Evolutionary conservation across 164 flowering plant species (phyloP), one percentile per base, ranked within the genome.

Genomic region (Sextonia rubra): DNA sequence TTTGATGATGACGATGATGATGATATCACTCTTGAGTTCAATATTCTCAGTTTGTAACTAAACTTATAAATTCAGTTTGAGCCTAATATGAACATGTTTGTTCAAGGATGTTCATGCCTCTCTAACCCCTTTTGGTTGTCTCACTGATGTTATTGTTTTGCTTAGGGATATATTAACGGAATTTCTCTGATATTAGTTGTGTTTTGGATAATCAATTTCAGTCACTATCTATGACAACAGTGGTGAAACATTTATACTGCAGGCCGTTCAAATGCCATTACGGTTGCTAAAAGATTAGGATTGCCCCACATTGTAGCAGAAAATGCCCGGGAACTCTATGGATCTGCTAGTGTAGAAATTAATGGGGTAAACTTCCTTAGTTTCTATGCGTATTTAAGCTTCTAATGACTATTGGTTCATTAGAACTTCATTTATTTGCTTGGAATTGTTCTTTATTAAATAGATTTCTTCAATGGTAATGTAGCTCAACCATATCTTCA

Each of bases 181-280:
- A 64, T 27, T 27, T 6, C 32, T 26, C 12, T 26, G 27, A 64
- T 64, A 29, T n/a, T 18, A 25, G 18, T 61, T 29, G 44, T 64
- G n/a, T 26, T 29, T 17, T 64, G 29, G 11, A 25, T 17, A 61
- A 20, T 52, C 26, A 15, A 64, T 47, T 63, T 20, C 64, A 64
- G 58, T 60, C 37, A 6, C 17, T 52, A 4, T 69, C 47, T 27
- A 52, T 60, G 70, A 69, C 60, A 68, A 15, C 66, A 44, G 6
- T 66, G 68, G 72, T 70, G 44, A n/a, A 20, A 44, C 14, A 60
- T 58, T 71, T 73, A 60, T 60, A 30, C 47, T 83, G 72, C 77
- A 94, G 98, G 98, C 7, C 91, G 97, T 70, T 94, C 98, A 70
- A 92, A 91, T 87, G 98, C 98, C 49, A 90, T 94, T 58, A 90